Evolutionary conservation across 495 filamentous ascomycete species (phyloP).

Genomic region (Beverwykella pulmonaria): DNA sequence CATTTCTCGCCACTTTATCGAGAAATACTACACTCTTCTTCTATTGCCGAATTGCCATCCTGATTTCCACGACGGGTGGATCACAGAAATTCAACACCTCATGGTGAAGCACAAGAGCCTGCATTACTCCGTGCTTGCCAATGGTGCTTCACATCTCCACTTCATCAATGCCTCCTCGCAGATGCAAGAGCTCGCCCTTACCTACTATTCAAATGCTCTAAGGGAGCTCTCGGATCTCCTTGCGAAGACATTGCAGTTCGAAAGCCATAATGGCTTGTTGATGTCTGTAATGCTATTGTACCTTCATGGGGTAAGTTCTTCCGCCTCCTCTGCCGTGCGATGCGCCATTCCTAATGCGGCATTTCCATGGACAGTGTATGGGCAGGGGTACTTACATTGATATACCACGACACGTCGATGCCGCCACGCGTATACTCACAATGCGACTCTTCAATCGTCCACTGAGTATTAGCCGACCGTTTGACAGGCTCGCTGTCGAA

Average conservation of each 20-base stretch:
- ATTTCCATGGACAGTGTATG: neutral
- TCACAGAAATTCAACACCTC: neutral
- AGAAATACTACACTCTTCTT: neutral
- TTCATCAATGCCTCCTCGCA: neutral
- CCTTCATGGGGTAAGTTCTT: neutral
- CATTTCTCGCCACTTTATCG: neutral
- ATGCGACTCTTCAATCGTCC: neutral
- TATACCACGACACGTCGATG: neutral
- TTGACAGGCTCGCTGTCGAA: neutral
- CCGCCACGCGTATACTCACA: neutral
- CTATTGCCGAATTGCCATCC: neutral
- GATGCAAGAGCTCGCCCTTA: neutral
- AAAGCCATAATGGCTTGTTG: neutral
- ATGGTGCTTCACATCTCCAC: neutral
- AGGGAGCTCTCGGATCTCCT: neutral
- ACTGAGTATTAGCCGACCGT: neutral
- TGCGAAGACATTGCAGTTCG: neutral
- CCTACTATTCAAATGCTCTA: neutral
- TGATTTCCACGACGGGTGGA: neutral
- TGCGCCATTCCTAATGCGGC: neutral
- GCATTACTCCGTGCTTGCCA: neutral
- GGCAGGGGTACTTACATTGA: neutral
- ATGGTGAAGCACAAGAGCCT: slow-evolving; percentile 1
- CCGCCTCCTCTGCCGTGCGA: neutral
- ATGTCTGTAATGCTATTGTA: slow-evolving; percentile 1